These are phyloP conservation scores for Trichopus zeylanicus DNA, from an alignment of 116 monocot genomes.

Conservation along the genomic window DNA sequence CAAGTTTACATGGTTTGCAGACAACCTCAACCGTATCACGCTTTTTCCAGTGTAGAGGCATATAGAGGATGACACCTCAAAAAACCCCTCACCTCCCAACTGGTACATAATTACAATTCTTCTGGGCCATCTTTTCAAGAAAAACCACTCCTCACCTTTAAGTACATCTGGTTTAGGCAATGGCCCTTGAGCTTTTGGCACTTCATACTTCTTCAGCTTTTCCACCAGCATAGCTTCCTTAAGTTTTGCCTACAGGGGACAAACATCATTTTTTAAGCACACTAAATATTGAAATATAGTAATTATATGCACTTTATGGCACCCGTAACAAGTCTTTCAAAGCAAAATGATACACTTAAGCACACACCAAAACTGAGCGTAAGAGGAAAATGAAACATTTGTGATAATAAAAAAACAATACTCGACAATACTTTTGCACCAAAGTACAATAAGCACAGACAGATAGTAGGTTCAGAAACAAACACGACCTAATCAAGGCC, in stretches of 20 bases:
- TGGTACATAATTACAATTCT: slow-evolving; percentile 80
- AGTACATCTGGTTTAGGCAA: slow-evolving; percentile 34
- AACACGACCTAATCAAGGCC: no score
- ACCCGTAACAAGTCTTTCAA: no score
- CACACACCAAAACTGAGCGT: no score
- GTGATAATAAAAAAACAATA: no score
- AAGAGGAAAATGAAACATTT: no score
- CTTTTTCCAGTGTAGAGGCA: slow-evolving; percentile 81
- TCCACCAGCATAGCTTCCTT: slow-evolving; percentile 64
- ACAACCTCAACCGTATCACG: slow-evolving; percentile 92
- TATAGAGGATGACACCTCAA: slow-evolving; percentile 57
- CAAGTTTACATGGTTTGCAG: slow-evolving; percentile 85
- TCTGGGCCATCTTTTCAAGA: slow-evolving; percentile 88
- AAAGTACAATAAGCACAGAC: no score
- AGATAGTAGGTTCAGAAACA: no score
- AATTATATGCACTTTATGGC: no score
- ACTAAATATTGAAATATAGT: no score
- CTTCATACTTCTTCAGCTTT: slow-evolving; percentile 75
- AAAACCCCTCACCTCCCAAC: slow-evolving; percentile 64
- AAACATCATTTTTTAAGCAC: not conserved
- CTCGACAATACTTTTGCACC: no score
- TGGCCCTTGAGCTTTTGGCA: slow-evolving; percentile 64
- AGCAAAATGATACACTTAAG: no score
- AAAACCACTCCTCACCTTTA: slow-evolving; percentile 76
- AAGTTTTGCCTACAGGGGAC: slow-evolving; percentile 44